Evolutionary conservation across 2,329 filamentous ascomycete species (phyloP), one percentile per base, ranked within the genome.

Genomic region (Elsinoe arachidis): DNA sequence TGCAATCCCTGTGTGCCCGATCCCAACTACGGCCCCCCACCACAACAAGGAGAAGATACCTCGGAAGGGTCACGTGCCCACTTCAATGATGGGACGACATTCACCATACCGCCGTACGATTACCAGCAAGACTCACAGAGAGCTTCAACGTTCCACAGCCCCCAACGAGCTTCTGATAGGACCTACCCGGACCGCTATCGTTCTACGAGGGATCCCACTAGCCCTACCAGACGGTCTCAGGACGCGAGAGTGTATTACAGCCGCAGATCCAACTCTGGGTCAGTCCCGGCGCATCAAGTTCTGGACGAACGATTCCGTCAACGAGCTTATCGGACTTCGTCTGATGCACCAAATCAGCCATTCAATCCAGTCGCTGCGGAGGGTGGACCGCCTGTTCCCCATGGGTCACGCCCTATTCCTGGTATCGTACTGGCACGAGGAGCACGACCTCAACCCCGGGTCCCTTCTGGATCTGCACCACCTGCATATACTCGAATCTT

Each of bases 1-100:
- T 88, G 85, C 72, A 87, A 87, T 65, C 85, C 85, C 11, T 88
- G 85, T 67, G 85, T 88, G 10, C 85, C 85, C 35, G 84, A 87
- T 71, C 85, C 68, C 2, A 61, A 61, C 11, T 59, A 59, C 49
- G 55, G 56, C 11, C 58, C 58, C 14, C 60, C 59, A 19, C 58
- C 56, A 12, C 58, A 58, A 43, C 59, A 62, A 19, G 38, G 49
- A 3, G 41, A 58, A n/a, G 34, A 17, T 34, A 34, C 15, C 9
- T 14, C 14, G 17, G 49, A 47, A 34, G 54, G 55, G 39, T 61
- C 59, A 61, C 59, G 59, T 61, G 59, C 59, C 7, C 41, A 52
- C 26, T 58, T 55, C 33, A 52, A 52, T 46, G 57, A 56, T 46
- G 49, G 49, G 5, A 37, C 49, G 14, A 23, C 34, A 14, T 46